Evolutionary conservation across 495 filamentous ascomycete species (phyloP).

Genomic region (Neurospora sp.): DNA sequence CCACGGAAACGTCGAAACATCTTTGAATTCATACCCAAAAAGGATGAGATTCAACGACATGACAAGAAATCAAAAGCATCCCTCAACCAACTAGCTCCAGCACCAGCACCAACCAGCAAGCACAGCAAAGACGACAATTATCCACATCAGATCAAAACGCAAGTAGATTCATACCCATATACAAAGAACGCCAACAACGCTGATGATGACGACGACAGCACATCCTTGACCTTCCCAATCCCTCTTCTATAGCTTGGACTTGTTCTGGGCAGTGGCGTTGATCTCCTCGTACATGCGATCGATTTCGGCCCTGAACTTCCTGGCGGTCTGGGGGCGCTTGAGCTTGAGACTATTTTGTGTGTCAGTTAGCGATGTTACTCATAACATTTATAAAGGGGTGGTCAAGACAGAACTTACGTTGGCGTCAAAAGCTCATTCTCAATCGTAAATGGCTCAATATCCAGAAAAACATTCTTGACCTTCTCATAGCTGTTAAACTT

Average conservation of each 20-base stretch:
- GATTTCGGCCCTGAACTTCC: slow-evolving; percentile 61
- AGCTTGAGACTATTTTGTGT: slow-evolving; percentile 63
- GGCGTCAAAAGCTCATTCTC: slow-evolving; percentile 93
- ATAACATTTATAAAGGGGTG: too few species aligned
- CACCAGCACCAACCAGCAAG: neutral
- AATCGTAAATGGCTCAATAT: slow-evolving; percentile 83
- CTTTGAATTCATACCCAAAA: neutral
- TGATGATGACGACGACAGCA: neutral
- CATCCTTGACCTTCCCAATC: neutral
- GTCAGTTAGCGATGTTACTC: neutral
- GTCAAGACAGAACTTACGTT: slow-evolving; percentile 53
- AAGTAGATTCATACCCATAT: neutral
- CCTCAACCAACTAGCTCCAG: neutral
- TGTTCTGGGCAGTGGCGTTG: slow-evolving; percentile 20
- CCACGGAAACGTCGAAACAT: neutral
- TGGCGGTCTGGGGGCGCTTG: slow-evolving; percentile 82
- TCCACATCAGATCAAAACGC: neutral
- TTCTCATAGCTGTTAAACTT: slow-evolving; percentile 87
- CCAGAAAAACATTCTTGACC: slow-evolving; percentile 62
- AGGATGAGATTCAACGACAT: neutral
- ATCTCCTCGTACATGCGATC: slow-evolving; percentile 75
- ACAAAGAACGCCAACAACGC: neutral
- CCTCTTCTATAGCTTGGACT: slow-evolving; percentile 29
- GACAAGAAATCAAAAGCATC: neutral
- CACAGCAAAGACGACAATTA: neutral